Evolutionary conservation across 768 basidiomycete species (phyloP), one percentile per base, ranked within the genome.

Genomic region (Xerocomellus intermedius): DNA sequence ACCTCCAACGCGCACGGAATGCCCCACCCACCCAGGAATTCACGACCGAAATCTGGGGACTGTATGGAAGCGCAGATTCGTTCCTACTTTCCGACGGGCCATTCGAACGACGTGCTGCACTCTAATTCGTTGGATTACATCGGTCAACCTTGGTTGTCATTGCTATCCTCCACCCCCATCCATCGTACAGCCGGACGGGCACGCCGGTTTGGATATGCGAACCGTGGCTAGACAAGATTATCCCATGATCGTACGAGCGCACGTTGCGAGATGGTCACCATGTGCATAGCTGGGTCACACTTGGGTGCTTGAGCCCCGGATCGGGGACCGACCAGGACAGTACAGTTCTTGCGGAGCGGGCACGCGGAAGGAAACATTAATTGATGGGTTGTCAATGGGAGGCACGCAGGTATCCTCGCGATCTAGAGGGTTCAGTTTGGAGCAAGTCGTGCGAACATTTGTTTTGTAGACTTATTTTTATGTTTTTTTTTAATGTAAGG

Each of bases 41-140:
- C 33, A 56, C 65, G 7, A 67, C 66, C 5, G 63, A 58, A 3
- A 10, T 67, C 7, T 51, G 24, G 41, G 64, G 56, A 5, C 1
- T 65, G 24, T 52, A 55, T 13, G 39, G 42, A n/a, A 58, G 48
- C 17, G 45, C 42, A 8, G 64, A 64, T 41, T 65, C 64, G 14
- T 63, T 45, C 24, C 10, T 55, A 10, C 51, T 64, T 19, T 46
- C 59, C 5, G 19, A 58, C 9, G 26, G 21, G 3, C 37, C 45
- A 30, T 30, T 9, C 13, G n/a, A 12, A 7, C 16, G 47, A 10
- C 48, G 8, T 2, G 26, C 16, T 5, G 14, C 21, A 19, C 30
- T 24, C 21, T 43, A 16, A 38, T 26, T n/a, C 30, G 38, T 33
- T 61, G 52, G 17, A 17, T n/a, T 32, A 19, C n/a, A 26, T 17